Evolutionary conservation across 2,329 filamentous ascomycete species (phyloP), one percentile per base, ranked within the genome.

Genomic region (Nemania sp.): DNA sequence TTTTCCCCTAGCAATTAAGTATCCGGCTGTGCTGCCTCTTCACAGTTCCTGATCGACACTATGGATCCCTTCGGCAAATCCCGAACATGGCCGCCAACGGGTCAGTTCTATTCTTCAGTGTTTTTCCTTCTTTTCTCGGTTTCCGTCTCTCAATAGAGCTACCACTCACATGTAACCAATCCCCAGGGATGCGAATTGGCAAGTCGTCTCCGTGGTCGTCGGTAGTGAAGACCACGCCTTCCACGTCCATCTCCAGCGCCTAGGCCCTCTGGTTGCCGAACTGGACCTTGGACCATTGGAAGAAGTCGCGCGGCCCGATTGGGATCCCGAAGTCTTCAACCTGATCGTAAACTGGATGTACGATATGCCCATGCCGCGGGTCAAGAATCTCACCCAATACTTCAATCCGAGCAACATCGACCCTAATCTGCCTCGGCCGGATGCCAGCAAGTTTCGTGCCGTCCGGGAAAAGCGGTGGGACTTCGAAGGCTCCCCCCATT

Each of bases 301-400:
- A 9, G 7, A 33, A 19, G 12, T 47, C 42, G 1, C 20, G 6
- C 6, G 34, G 3, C 23, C 26, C 11, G 22, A 41, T 5, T 31
- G 33, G 37, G 43, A 47, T 22, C 4, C 34, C 24, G 50, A 41
- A 2, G 26, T 34, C 22, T 53, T 53, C 28, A 53, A 53, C 26
- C 15, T 53, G 36, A 14, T 31, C 20, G 33, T 53, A 28, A 42
- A 47, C 28, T 53, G 37, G 42, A 19, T 19, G 3, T 48, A 47
- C 19, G 30, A 22, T 8, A 17, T 5, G 22, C 2, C 24, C 9
- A 14, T 47, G n/a, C 50, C 50, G 7, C n/a, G 42, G 19, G 7
- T 41, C 23, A 11, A 6, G 17, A 12, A 45, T 15, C 24, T 46
- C 17, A 11, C 28, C 19, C n/a, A 4, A 20, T 23, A 28, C 22